A percentile compares a stretch with the other conserved stretches of the same genome.
Evolutionary conservation across 345 rosid genomes (phyloP).

Genomic region (Moringa oleifera): DNA sequence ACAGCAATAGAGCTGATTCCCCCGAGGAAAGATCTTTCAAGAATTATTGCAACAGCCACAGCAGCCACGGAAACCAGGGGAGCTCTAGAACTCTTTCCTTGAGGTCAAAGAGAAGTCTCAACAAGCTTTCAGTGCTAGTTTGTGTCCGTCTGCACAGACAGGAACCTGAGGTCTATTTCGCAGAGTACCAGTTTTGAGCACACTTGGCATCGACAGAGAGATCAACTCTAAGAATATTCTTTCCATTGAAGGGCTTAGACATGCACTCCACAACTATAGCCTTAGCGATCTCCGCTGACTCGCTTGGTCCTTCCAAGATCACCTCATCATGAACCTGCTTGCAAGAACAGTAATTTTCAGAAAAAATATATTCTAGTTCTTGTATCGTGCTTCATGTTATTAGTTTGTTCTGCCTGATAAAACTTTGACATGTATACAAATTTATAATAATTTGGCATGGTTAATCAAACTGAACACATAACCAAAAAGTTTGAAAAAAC

Average conservation of each 20-base stretch:
- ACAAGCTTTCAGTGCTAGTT: not conserved
- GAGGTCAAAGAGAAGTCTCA: not conserved
- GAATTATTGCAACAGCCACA: not conserved
- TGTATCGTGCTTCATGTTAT: too few species aligned
- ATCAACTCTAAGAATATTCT: conserved; percentile 72
- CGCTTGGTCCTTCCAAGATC: conserved; percentile 91
- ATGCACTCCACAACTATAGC: conserved; percentile 83
- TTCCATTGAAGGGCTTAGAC: conserved; percentile 75
- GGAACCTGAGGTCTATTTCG: conserved; percentile 44
- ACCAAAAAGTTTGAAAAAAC: too few species aligned
- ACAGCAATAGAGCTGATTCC: not conserved
- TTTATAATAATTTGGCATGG: too few species aligned
- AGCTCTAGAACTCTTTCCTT: not conserved
- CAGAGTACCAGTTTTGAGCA: conserved; percentile 89
- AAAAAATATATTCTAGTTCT: too few species aligned
- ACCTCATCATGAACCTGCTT: conserved; percentile 97
- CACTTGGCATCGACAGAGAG: conserved; percentile 86
- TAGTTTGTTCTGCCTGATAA: too few species aligned
- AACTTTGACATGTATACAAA: too few species aligned
- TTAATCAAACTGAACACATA: too few species aligned
- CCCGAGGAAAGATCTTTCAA: not conserved
- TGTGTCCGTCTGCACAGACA: conserved; percentile 2
- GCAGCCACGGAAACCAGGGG: not conserved
- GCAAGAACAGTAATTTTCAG: too few species aligned
- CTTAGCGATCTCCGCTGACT: conserved; percentile 80